Conservation (phyloP, 1,284 basidiomycete genomes). For the Cutaneotrichosporon spelunceum region DNA sequence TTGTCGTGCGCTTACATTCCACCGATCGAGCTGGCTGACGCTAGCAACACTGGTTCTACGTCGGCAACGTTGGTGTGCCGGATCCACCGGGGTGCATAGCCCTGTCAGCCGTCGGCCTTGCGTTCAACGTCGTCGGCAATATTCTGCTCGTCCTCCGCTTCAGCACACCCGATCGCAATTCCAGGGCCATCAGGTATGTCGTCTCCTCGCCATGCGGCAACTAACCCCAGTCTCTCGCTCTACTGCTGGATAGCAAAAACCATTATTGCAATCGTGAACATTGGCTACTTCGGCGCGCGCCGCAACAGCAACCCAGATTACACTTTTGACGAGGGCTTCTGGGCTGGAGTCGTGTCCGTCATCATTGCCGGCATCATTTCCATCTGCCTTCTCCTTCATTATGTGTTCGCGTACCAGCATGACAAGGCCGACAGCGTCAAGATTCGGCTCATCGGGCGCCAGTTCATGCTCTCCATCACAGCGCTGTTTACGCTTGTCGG, state of each 20-base stretch:
- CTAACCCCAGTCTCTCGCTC: conserved; percentile 38
- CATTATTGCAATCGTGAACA: conserved; percentile 50
- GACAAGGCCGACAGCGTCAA: conserved; percentile 30
- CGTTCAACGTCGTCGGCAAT: conserved; percentile 53
- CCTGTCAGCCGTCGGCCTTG: conserved; percentile 51
- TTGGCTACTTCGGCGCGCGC: conserved; percentile 39
- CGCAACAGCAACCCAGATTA: conserved; percentile 40
- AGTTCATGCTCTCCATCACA: conserved; percentile 53
- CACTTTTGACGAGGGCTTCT: conserved; percentile 51
- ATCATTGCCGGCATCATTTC: conserved; percentile 49
- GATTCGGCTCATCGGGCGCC: conserved; percentile 45
- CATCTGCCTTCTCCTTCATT: conserved; percentile 46
- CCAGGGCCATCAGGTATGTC: conserved; percentile 6
- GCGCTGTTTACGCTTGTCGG: conserved; percentile 48
- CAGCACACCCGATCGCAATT: conserved; percentile 19
- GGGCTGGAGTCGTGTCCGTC: conserved; percentile 52
- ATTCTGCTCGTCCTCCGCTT: conserved; percentile 52
- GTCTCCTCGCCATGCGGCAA: not conserved
- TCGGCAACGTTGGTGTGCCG: conserved; percentile 30
- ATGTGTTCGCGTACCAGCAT: conserved; percentile 41
- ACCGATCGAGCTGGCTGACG: conserved; percentile 3
- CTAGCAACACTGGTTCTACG: conserved; percentile 49
- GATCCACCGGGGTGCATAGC: conserved; percentile 47
- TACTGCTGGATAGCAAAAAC: conserved; percentile 53
- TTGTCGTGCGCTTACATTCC: too few relatives aligned